phyloP scores from a whole-genome alignment of 2,329 filamentous ascomycete genomes.

The Xylaria polymorpha region DNA sequence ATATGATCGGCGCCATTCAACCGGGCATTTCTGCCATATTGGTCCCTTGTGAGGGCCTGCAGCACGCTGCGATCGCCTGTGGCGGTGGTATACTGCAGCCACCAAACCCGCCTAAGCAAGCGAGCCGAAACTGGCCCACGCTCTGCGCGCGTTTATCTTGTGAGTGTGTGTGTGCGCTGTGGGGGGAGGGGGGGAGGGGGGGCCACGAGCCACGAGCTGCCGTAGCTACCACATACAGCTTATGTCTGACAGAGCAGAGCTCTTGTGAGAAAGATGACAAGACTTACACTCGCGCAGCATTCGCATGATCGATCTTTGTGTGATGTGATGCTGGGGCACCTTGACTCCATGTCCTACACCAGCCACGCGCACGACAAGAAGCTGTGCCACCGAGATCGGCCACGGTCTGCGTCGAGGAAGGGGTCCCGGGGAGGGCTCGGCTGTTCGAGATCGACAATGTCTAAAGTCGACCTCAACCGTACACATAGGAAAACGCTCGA shows the following conservation, averaged over 20 bases:
- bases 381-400: slow-evolving; percentile 36
- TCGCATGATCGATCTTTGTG: slow-evolving; percentile 42
- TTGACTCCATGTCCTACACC: slow-evolving; percentile 34
- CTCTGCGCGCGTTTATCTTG: slow-evolving; percentile 30
- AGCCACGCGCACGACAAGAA: slow-evolving; percentile 35
- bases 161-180: slow-evolving; percentile 9
- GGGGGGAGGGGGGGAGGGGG: not conserved
- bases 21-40: slow-evolving; percentile 47
- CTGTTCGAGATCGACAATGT: slow-evolving; percentile 27
- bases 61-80: slow-evolving; percentile 38
- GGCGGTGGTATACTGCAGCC: slow-evolving; percentile 36
- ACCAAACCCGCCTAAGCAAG: slow-evolving; percentile 31
- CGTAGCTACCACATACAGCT: slow-evolving; percentile 30
- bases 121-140: slow-evolving; percentile 32
- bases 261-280: slow-evolving; percentile 22
- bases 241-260: slow-evolving; percentile 31
- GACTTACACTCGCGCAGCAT: slow-evolving; percentile 33
- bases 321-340: slow-evolving; percentile 35
- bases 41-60: slow-evolving; percentile 26
- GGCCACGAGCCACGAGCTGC: slow-evolving; percentile 27
- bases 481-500: slow-evolving; percentile 13
- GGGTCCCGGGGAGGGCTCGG: slow-evolving; percentile 18
- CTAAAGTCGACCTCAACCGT: slow-evolving; percentile 33
- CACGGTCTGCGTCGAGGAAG: slow-evolving; percentile 17
- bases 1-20: slow-evolving; percentile 48